Conservation (phyloP, 106 monocot genomes). For the Posidonia australis region DNA sequence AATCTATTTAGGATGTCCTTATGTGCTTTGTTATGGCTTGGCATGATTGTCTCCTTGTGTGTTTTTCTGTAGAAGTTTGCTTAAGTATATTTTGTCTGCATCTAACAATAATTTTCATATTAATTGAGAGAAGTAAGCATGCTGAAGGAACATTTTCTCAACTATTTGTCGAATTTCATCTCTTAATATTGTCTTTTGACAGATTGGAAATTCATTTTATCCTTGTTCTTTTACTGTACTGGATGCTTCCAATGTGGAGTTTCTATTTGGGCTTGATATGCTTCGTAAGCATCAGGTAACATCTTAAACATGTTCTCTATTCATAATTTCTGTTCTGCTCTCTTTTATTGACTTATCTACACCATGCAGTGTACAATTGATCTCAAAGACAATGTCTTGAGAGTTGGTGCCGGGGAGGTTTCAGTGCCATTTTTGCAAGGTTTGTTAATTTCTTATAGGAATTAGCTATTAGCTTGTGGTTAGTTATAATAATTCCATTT, state of each 20-base stretch:
- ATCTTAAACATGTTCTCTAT: neutral
- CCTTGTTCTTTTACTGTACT: constrained; percentile 90
- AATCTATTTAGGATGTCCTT: no score
- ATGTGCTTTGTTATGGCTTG: no score
- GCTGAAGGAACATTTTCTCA: neutral
- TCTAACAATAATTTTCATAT: neutral
- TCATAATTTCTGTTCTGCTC: neutral
- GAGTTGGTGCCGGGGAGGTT: constrained; percentile 97
- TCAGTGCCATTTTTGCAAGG: constrained; percentile 99
- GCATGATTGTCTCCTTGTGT: no score
- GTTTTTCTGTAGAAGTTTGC: neutral
- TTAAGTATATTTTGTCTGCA: neutral
- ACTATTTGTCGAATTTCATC: neutral
- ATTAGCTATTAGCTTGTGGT: neutral
- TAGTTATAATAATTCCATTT: neutral
- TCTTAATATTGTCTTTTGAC: constrained; percentile 2
- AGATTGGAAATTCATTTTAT: constrained; percentile 93
- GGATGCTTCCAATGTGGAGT: constrained; percentile 92
- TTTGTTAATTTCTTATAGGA: constrained; percentile 8
- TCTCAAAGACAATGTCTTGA: constrained; percentile 94
- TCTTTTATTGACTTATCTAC: neutral
- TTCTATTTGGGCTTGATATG: constrained; percentile 40
- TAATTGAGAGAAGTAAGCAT: neutral
- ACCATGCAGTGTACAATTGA: constrained; percentile 81
- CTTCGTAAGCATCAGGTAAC: constrained; percentile 96